Base-by-base conservation (phyloP, 495 filamentous ascomycete species). In the Aspergillus egyptiacus region DNA sequence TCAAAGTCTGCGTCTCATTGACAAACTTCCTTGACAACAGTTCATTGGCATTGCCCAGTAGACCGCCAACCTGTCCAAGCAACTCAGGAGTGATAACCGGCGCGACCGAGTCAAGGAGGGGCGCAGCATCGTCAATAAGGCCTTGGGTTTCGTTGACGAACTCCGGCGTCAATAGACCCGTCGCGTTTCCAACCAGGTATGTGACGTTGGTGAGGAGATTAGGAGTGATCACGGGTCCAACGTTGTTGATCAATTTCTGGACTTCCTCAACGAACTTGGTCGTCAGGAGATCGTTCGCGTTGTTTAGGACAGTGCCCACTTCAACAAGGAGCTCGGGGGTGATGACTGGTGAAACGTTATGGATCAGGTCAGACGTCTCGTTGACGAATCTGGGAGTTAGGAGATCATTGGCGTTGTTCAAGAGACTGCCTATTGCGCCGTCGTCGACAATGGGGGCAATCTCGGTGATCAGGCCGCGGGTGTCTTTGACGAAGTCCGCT, bases 71-170 rank as follows among this genome's bases (percentile, higher is more conserved):
- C 36, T 65, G 65, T 51, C 68, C 69, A 14, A 74, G 58, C 2
- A 71, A 63, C 15, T 62, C 56, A 1, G 71, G 70, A 7, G 69
- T 75, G 22, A 77, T 63, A n/a, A 73, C 55, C 15, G 72, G 63
- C 14, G 54, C 50, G 8, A 71, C 61, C n/a, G n/a, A n/a, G n/a
- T n/a, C n/a, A n/a, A n/a, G n/a, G n/a, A n/a, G n/a, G n/a, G n/a
- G n/a, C n/a, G n/a, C n/a, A n/a, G n/a, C n/a, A 0, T 57, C 66
- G 25, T 56, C 62, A 24, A 70, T 66, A 22, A 72, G 53, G 5
- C 53, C 57, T 30, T 68, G 66, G 1, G 72, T 72, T 50, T 74
- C 66, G 48, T 70, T 62, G 42, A 75, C 58, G 13, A 71, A 71
- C 11, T 52, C 51, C 9, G 67, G 58, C 20, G 68, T 68, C 27